phyloP scores from a whole-genome alignment of 2,329 filamentous ascomycete genomes.

The Endoconidiophora polonica region DNA sequence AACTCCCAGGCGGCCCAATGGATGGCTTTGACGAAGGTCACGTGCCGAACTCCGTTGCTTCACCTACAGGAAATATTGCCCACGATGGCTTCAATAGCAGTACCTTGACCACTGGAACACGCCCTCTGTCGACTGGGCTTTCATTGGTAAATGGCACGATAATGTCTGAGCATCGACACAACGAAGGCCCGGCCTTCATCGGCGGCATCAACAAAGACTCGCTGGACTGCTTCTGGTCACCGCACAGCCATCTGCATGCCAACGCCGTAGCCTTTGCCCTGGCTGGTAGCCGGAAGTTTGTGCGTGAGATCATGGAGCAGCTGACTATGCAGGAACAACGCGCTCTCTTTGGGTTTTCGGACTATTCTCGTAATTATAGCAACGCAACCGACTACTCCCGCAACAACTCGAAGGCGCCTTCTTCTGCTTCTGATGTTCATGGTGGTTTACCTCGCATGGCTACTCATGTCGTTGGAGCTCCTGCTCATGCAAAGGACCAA shows the following conservation, averaged over 20 bases:
- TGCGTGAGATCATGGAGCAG: slow-evolving; percentile 10
- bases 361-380: neutral
- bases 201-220: slow-evolving; percentile 13
- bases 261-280: slow-evolving; percentile 7
- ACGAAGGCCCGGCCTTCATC: neutral
- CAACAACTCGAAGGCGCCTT: neutral
- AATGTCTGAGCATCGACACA: neutral
- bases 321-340: slow-evolving; percentile 9
- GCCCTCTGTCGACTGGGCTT: neutral
- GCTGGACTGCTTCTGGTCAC: slow-evolving; percentile 12
- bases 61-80: neutral
- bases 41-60: neutral
- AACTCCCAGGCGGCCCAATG: slow-evolving; percentile 4
- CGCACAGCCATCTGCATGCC: slow-evolving; percentile 7
- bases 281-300: slow-evolving; percentile 8
- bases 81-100: neutral
- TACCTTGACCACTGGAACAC: no score
- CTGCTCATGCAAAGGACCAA: neutral
- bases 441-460: neutral
- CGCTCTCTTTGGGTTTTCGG: slow-evolving; percentile 8
- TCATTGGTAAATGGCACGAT: neutral
- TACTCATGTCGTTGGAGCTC: neutral
- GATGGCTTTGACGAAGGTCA: neutral
- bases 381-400: neutral
- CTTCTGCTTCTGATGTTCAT: neutral